Percentiles rank a stretch among this genome's conserved stretches.
Conservation (phyloP, 1,284 basidiomycete species). For the Cryptococcus sp. region DNA sequence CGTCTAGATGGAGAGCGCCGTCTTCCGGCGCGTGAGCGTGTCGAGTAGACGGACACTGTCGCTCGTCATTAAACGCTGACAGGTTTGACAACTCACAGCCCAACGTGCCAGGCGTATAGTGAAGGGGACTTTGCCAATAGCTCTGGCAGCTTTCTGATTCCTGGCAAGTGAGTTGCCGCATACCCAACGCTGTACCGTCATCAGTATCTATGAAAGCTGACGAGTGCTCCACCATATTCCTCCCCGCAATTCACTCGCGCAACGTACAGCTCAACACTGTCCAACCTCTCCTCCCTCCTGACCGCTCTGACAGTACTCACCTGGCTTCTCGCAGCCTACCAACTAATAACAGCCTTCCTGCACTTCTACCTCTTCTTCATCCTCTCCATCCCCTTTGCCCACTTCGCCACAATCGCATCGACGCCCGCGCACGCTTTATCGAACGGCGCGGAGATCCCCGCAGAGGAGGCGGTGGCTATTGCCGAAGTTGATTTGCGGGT, state of each 20-base stretch:
- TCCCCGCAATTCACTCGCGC: background rate
- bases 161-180: conserved; percentile 25
- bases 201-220: background rate
- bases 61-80: background rate
- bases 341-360: conserved; percentile 24
- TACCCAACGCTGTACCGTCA: background rate
- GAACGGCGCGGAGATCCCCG: background rate
- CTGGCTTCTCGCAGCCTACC: conserved; percentile 32
- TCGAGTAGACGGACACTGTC: background rate
- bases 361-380: conserved; percentile 40
- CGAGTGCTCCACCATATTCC: background rate
- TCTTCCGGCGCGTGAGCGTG: too few relatives aligned
- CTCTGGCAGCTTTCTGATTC: conserved; percentile 21
- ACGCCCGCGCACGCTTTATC: background rate
- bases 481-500: conserved; percentile 38
- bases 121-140: conserved; percentile 25
- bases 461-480: conserved; percentile 11
- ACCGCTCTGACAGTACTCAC: conserved; percentile 24
- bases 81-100: conserved; percentile 1
- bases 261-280: conserved; percentile 19
- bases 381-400: conserved; percentile 32
- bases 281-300: conserved; percentile 20
- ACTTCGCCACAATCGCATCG: conserved; percentile 11
- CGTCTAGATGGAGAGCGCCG: too few relatives aligned
- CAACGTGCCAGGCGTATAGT: conserved; percentile 17